Percentiles rank a stretch among this genome's conserved stretches.
Evolutionary conservation across 176 grass and related monocot species (phyloP).

Genomic region (Oryza australiensis): DNA sequence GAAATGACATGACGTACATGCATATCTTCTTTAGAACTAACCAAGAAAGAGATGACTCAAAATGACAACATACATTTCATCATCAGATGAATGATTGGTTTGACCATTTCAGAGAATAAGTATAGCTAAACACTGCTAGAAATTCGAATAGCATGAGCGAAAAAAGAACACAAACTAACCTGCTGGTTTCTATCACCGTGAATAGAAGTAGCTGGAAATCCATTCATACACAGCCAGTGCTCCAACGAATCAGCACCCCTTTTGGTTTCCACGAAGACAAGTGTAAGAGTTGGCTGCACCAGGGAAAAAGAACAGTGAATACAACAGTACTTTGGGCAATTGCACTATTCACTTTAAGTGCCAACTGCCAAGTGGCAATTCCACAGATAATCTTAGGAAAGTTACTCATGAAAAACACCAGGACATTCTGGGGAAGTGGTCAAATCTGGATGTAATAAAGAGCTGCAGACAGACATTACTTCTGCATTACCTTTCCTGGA

Average conservation of each 20-base stretch:
- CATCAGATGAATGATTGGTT: neutral
- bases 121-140: neutral
- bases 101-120: neutral
- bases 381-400: neutral
- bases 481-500: slow-evolving; percentile 60
- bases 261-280: slow-evolving; percentile 99
- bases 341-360: neutral
- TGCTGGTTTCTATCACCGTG: slow-evolving; percentile 98
- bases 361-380: neutral
- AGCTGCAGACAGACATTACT: neutral
- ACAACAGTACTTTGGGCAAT: neutral
- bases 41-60: neutral
- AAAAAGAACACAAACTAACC: slow-evolving; percentile 51
- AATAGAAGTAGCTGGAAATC: slow-evolving; percentile 98
- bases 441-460: neutral
- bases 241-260: slow-evolving; percentile 94
- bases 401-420: neutral
- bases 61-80: slow-evolving; percentile 11
- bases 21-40: neutral
- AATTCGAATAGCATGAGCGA: neutral
- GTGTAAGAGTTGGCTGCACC: slow-evolving; percentile 75
- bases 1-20: neutral
- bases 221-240: slow-evolving; percentile 87
- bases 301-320: slow-evolving; percentile 11
- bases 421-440: neutral